phyloP scores from a whole-genome alignment of 2,329 filamentous ascomycete species.

The Pezicula carpinea region DNA sequence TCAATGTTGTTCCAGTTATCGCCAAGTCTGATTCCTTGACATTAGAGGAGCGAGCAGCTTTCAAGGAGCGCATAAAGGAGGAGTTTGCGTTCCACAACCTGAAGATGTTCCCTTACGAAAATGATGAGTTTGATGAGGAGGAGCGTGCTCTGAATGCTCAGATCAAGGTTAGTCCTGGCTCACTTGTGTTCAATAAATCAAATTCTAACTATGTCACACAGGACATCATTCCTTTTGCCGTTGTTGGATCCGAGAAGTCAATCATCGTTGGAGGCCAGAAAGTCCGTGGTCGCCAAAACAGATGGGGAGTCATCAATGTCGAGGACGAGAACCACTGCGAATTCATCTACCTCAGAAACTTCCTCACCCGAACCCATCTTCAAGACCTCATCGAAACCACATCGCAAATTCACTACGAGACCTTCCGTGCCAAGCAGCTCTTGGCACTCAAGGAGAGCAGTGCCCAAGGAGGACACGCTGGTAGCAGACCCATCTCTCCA shows the following conservation, averaged over 20 bases:
- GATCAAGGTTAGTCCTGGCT: conserved; percentile 71
- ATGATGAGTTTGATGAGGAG: conserved; percentile 97
- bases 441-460: conserved; percentile 97
- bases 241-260: conserved; percentile 96
- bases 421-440: conserved; percentile 98
- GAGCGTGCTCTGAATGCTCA: conserved; percentile 89
- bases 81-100: conserved; percentile 99
- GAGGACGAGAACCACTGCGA: conserved; percentile 99
- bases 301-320: conserved; percentile 99
- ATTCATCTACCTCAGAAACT: conserved; percentile 97
- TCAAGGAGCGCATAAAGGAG: conserved; percentile 99
- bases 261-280: conserved; percentile 97
- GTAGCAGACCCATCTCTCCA: conserved; percentile 91
- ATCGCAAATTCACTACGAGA: conserved; percentile 99
- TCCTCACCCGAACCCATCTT: conserved; percentile 95
- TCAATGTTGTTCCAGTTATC: conserved; percentile 98
- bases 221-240: conserved; percentile 94
- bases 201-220: conserved; percentile 38
- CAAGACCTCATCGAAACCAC: conserved; percentile 99
- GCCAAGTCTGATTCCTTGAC: conserved; percentile 97
- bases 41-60: conserved; percentile 87
- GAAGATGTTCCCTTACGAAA: conserved; percentile 99
- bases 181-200: not conserved
- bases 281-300: conserved; percentile 95
- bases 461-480: conserved; percentile 60